Evolutionary conservation across 768 basidiomycete species (phyloP).

Genomic region (Symmetrospora coprosmae): DNA sequence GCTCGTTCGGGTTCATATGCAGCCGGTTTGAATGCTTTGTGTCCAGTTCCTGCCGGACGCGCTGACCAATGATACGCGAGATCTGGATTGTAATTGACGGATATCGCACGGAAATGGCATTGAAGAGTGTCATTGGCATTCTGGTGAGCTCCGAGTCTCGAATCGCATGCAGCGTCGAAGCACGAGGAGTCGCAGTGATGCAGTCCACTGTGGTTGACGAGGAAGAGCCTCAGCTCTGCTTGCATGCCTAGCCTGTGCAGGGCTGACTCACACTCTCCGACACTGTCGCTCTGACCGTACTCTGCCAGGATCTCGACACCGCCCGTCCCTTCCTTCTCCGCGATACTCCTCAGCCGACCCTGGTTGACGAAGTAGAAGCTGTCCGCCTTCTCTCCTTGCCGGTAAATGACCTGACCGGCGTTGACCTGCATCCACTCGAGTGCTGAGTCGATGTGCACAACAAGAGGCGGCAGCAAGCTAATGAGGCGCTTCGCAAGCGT

Average conservation of each 20-base stretch:
- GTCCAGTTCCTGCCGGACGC: constrained; percentile 67
- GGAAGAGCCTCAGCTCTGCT: not conserved
- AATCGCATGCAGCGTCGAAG: constrained; percentile 89
- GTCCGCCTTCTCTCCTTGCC: constrained; percentile 75
- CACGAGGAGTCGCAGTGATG: constrained; percentile 73
- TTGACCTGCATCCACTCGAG: constrained; percentile 97
- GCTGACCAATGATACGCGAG: constrained; percentile 75
- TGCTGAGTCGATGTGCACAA: constrained; percentile 89
- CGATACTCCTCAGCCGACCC: constrained; percentile 79
- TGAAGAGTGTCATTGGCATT: constrained; percentile 94
- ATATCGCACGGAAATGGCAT: constrained; percentile 52
- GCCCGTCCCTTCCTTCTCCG: constrained; percentile 55
- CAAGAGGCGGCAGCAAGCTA: constrained; percentile 88
- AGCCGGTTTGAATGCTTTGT: constrained; percentile 24
- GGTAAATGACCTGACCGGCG: constrained; percentile 87
- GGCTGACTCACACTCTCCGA: constrained; percentile 51
- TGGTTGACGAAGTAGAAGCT: constrained; percentile 98
- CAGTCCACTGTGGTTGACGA: constrained; percentile 55
- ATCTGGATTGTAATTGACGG: constrained; percentile 38
- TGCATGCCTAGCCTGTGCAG: no score
- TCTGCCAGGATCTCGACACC: constrained; percentile 72
- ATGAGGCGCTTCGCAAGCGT: constrained; percentile 94
- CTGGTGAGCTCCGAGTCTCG: constrained; percentile 92
- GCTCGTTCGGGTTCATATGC: constrained; percentile 39
- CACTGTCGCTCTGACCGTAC: constrained; percentile 92